phyloP scores from a whole-genome alignment of 371 early-diverging fungal species.

The Mucor lusitanicus region DNA sequence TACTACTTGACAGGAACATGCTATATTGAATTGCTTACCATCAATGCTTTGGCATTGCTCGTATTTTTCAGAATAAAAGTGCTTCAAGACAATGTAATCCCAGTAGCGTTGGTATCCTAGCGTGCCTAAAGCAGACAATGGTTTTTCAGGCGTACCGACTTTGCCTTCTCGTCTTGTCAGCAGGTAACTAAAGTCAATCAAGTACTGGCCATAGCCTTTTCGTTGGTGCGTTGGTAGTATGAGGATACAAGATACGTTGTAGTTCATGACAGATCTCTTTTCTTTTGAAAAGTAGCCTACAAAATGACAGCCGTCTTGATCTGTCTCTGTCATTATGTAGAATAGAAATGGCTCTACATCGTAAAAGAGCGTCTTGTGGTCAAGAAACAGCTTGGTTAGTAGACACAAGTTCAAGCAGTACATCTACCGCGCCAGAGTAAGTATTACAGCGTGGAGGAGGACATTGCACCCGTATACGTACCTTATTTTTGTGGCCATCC shows the following conservation, averaged over 20 bases:
- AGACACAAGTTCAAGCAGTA: slow-evolving; percentile 98
- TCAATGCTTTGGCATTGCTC: slow-evolving; percentile 89
- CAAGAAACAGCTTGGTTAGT: slow-evolving; percentile 95
- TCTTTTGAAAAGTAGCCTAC: slow-evolving; percentile 99
- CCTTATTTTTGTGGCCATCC: slow-evolving; percentile 88
- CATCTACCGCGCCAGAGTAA: slow-evolving; percentile 40
- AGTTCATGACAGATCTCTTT: slow-evolving; percentile 82
- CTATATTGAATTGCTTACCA: slow-evolving; percentile 56
- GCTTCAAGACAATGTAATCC: slow-evolving; percentile 45
- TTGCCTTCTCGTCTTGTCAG: slow-evolving; percentile 81
- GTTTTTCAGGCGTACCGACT: slow-evolving; percentile 95
- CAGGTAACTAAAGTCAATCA: slow-evolving; percentile 95
- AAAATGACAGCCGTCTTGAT: slow-evolving; percentile 84
- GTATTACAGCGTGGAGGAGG: not conserved
- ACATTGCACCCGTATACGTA: not conserved
- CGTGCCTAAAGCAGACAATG: slow-evolving; percentile 92
- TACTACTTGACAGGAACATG: not conserved
- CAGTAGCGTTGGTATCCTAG: slow-evolving; percentile 84
- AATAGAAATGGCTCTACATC: slow-evolving; percentile 99
- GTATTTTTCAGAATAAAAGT: slow-evolving; percentile 87
- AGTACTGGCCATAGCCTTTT: slow-evolving; percentile 93
- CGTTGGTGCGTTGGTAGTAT: slow-evolving; percentile 93
- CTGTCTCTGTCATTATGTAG: slow-evolving; percentile 86
- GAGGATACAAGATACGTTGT: slow-evolving; percentile 98
- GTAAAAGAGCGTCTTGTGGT: slow-evolving; percentile 99